Evolutionary conservation across 176 grass and related monocot species (phyloP).

Genomic region (Echinochloa phyllopogon): DNA sequence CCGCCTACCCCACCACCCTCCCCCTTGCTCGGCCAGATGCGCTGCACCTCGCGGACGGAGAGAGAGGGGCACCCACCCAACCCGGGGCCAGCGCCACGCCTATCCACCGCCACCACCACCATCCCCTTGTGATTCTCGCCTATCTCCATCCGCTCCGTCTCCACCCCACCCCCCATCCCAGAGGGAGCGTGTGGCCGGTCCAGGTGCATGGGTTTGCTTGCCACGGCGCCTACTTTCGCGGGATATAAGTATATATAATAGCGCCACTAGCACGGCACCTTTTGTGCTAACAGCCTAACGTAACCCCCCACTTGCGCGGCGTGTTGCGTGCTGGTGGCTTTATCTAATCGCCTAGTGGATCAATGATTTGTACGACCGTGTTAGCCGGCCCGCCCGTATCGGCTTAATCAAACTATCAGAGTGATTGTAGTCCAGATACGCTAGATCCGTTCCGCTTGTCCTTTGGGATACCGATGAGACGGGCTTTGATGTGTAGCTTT

Average conservation of each 20-base stretch:
- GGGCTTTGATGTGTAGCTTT: not conserved
- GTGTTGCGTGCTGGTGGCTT: not conserved
- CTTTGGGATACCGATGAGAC: not conserved
- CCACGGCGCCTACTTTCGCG: not conserved
- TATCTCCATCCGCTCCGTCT: not conserved
- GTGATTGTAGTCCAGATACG: constrained; percentile 4
- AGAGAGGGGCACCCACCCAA: not conserved
- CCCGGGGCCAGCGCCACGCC: no score
- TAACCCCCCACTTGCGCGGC: not conserved
- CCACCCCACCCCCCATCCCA: not conserved
- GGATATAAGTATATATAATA: no score
- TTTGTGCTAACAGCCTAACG: not conserved
- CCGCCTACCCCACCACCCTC: constrained; percentile 17
- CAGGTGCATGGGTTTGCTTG: not conserved
- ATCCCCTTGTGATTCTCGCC: constrained; percentile 16
- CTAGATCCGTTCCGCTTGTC: not conserved
- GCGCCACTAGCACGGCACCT: not conserved
- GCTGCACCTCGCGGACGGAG: no score
- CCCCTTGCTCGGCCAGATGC: not conserved
- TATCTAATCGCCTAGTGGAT: constrained; percentile 6
- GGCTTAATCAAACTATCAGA: not conserved
- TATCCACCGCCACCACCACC: not conserved
- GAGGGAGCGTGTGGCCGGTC: not conserved
- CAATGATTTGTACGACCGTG: constrained; percentile 11
- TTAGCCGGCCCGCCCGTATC: no score